Conservation (phyloP, 2,329 filamentous ascomycete species). For the Trichoderma guizhouense region DNA sequence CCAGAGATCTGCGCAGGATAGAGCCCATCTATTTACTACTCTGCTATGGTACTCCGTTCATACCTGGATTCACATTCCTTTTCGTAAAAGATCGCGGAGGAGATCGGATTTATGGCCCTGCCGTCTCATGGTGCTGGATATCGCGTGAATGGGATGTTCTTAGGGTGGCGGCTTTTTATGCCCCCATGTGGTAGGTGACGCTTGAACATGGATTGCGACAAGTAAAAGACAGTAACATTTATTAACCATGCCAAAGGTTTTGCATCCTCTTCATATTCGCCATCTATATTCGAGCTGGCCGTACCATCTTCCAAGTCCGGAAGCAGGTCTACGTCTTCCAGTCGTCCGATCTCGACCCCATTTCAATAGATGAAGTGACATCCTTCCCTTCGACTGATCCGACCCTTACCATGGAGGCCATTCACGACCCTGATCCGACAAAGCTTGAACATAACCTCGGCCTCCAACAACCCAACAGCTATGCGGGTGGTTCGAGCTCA, state of each 20-base stretch:
- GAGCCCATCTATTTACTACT: slow-evolving; percentile 63
- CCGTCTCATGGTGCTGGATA: slow-evolving; percentile 78
- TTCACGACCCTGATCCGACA: background rate
- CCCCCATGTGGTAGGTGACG: slow-evolving; percentile 49
- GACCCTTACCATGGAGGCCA: slow-evolving; percentile 39
- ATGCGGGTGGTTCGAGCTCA: slow-evolving; percentile 6
- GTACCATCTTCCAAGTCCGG: slow-evolving; percentile 60
- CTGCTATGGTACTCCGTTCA: slow-evolving; percentile 67
- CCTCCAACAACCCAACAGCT: background rate
- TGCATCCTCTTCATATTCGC: slow-evolving; percentile 21
- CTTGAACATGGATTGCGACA: background rate
- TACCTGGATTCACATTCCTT: slow-evolving; percentile 61
- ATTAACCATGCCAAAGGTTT: slow-evolving; percentile 11
- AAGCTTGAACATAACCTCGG: background rate
- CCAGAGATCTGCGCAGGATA: slow-evolving; percentile 56
- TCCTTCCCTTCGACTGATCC: slow-evolving; percentile 55
- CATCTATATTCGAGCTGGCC: slow-evolving; percentile 48
- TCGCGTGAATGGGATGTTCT: slow-evolving; percentile 59
- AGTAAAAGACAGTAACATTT: background rate
- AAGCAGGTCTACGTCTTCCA: slow-evolving; percentile 50
- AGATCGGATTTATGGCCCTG: slow-evolving; percentile 62
- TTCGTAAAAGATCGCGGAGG: slow-evolving; percentile 53
- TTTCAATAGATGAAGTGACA: slow-evolving; percentile 38
- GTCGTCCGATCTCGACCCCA: slow-evolving; percentile 35
- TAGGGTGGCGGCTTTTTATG: slow-evolving; percentile 69